A percentile compares a stretch with the other conserved stretches of the same genome.
Evolutionary conservation across 1,284 basidiomycete species (phyloP).

Genomic region (Cystobasidiaceae sp.): DNA sequence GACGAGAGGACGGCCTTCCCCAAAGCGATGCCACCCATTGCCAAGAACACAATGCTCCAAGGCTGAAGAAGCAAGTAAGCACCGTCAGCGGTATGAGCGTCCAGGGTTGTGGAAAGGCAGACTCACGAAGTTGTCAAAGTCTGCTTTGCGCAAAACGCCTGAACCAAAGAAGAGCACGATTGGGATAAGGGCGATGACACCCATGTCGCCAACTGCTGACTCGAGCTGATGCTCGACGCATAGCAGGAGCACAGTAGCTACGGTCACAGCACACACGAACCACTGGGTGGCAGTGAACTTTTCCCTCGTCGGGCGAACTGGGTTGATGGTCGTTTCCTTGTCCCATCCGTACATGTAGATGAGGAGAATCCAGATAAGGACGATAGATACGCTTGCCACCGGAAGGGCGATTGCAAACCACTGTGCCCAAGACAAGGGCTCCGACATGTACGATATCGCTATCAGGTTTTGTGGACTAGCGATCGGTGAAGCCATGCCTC

Average conservation of each 20-base stretch:
- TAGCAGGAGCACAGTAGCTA: conserved; percentile 87
- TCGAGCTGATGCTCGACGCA: conserved; percentile 81
- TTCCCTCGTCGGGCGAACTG: conserved; percentile 74
- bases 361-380: conserved; percentile 87
- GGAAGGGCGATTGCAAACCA: conserved; percentile 96
- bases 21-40: conserved; percentile 93
- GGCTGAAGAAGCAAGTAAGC: conserved; percentile 24
- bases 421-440: conserved; percentile 76
- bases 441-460: conserved; percentile 81
- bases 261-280: conserved; percentile 78
- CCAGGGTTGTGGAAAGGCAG: neutral
- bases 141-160: conserved; percentile 89
- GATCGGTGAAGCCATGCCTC: conserved; percentile 50
- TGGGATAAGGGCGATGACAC: conserved; percentile 90
- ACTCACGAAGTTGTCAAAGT: conserved; percentile 58
- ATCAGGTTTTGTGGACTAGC: conserved; percentile 98
- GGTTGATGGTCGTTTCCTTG: conserved; percentile 70
- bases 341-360: conserved; percentile 82
- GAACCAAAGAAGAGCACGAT: conserved; percentile 92
- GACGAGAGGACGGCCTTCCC: conserved; percentile 90
- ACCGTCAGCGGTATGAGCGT: neutral
- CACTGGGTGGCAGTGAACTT: conserved; percentile 77
- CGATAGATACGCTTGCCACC: conserved; percentile 74
- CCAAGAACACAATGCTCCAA: conserved; percentile 72
- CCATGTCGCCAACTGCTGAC: conserved; percentile 85